Evolutionary conservation across 495 filamentous ascomycete species (phyloP).

Genomic region (Hypoxylon fragiforme): DNA sequence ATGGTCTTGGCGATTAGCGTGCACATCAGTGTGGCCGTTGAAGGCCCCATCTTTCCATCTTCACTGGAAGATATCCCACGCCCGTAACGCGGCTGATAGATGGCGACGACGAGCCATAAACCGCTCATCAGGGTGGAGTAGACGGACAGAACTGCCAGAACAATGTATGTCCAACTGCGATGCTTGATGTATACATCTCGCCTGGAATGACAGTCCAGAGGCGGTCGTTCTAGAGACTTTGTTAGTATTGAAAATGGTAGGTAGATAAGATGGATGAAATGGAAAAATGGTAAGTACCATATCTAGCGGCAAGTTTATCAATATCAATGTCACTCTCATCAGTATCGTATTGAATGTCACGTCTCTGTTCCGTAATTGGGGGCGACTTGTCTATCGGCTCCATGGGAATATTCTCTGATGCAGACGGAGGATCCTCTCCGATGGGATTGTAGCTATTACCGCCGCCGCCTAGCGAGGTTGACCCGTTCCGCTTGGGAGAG

Average conservation of each 20-base stretch:
- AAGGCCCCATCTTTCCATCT: conserved; percentile 51
- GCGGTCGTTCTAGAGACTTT: conserved; percentile 11
- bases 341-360: background rate
- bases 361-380: background rate
- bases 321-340: conserved; percentile 10
- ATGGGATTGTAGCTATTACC: conserved; percentile 14
- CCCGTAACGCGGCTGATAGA: conserved; percentile 63
- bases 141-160: conserved; percentile 61
- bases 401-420: conserved; percentile 13
- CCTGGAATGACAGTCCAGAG: conserved; percentile 36
- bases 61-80: conserved; percentile 50
- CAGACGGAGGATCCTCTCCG: conserved; percentile 1
- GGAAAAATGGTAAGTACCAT: too few relatives aligned
- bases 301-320: conserved; percentile 22
- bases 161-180: conserved; percentile 60
- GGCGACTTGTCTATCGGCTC: conserved; percentile 1
- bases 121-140: conserved; percentile 70
- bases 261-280: background rate
- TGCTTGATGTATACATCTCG: conserved; percentile 44
- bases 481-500: too few relatives aligned
- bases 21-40: conserved; percentile 63
- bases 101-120: conserved; percentile 62
- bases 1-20: conserved; percentile 72
- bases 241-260: background rate
- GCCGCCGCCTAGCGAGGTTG: conserved; percentile 2